Evolutionary conservation across 352 stramenopile genomes (phyloP).

Genomic region (Globisporangium alternatum): DNA sequence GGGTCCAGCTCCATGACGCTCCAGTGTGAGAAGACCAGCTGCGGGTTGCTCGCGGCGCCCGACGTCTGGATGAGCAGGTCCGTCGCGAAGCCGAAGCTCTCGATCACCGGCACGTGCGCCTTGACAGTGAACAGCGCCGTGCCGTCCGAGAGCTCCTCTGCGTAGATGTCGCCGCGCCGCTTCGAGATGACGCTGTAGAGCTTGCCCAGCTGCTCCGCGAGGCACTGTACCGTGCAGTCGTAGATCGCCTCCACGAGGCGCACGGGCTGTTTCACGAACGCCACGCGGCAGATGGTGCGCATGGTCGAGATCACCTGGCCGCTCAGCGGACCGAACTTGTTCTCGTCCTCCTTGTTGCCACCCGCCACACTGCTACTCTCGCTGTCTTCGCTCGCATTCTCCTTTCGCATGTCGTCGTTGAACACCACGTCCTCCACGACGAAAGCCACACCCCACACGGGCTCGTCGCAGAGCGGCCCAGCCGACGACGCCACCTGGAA

Average conservation of each 20-base stretch:
- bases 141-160: slow-evolving; percentile 87
- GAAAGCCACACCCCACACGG: slow-evolving; percentile 88
- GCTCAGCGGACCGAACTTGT: slow-evolving; percentile 67
- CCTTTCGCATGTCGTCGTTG: slow-evolving; percentile 27
- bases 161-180: slow-evolving; percentile 88
- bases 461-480: slow-evolving; percentile 89
- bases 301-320: slow-evolving; percentile 83
- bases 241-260: slow-evolving; percentile 92
- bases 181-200: slow-evolving; percentile 94
- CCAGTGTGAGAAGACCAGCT: slow-evolving; percentile 96
- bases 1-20: slow-evolving; percentile 92
- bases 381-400: slow-evolving; percentile 25
- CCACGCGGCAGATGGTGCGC: slow-evolving; percentile 64
- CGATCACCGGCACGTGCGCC: slow-evolving; percentile 92
- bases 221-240: slow-evolving; percentile 83
- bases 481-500: slow-evolving; percentile 79
- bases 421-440: slow-evolving; percentile 80
- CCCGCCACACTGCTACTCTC: slow-evolving; percentile 13
- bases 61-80: slow-evolving; percentile 94
- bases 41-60: slow-evolving; percentile 93
- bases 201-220: slow-evolving; percentile 90
- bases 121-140: slow-evolving; percentile 94
- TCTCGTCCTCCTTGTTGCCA: slow-evolving; percentile 17
- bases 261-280: slow-evolving; percentile 83
- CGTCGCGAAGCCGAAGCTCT: slow-evolving; percentile 92